A percentile compares a stretch with the other conserved stretches of the same genome.
These are phyloP conservation scores for Aegilops sharonensis DNA, from an alignment of 176 grass and related monocot species.

Conservation along the genomic window DNA sequence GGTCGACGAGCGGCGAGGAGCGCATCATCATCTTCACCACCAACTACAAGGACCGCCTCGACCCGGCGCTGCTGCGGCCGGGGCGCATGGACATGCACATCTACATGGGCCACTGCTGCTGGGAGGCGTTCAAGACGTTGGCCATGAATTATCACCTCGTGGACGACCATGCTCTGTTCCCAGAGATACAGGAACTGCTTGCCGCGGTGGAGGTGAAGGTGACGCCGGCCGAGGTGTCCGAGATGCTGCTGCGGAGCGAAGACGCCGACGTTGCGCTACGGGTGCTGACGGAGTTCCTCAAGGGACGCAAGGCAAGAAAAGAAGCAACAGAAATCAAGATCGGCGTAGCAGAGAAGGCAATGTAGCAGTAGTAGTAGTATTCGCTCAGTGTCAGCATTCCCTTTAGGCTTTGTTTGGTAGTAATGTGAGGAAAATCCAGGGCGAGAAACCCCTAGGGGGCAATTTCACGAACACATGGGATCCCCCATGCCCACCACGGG, in stretches of 20 bases:
- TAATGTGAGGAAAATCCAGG: too few species aligned
- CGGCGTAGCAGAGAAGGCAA: background rate
- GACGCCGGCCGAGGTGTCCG: slow-evolving; percentile 31
- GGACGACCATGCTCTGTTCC: slow-evolving; percentile 33
- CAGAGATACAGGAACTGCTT: background rate
- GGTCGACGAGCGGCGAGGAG: slow-evolving; percentile 72
- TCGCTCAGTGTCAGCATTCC: too few species aligned
- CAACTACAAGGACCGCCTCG: slow-evolving; percentile 77
- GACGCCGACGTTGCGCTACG: background rate
- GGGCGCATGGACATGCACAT: slow-evolving; percentile 89
- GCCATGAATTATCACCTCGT: slow-evolving; percentile 35
- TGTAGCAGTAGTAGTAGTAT: too few species aligned
- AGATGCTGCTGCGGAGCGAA: slow-evolving; percentile 35
- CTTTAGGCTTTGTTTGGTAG: too few species aligned
- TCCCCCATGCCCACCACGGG: too few species aligned
- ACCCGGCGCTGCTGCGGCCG: slow-evolving; percentile 69
- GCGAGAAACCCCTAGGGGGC: too few species aligned
- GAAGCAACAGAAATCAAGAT: background rate
- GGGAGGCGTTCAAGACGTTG: slow-evolving; percentile 38
- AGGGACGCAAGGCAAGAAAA: background rate
- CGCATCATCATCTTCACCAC: slow-evolving; percentile 85
- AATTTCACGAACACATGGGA: too few species aligned
- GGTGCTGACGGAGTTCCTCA: slow-evolving; percentile 33
- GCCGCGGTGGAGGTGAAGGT: slow-evolving; percentile 14
- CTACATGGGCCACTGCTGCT: slow-evolving; percentile 51